phyloP scores from a whole-genome alignment of 345 rosid genomes.

The Cardamine occulta region DNA sequence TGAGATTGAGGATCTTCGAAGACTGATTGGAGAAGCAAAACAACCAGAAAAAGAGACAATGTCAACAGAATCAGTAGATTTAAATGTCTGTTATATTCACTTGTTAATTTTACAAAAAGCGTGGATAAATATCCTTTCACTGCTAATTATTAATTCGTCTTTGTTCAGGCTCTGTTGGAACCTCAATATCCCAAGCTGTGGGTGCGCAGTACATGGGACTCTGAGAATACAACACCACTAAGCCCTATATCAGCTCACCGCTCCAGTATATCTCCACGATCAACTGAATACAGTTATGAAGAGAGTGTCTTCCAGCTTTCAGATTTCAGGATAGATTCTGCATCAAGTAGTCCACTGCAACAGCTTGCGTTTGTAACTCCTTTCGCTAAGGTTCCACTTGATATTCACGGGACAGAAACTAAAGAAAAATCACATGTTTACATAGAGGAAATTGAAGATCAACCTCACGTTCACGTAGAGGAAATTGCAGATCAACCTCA shows the following conservation, averaged over 20 bases:
- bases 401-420: constrained; percentile 23
- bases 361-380: constrained; percentile 40
- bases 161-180: constrained; percentile 53
- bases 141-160: constrained; percentile 19
- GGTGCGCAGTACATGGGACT: constrained; percentile 63
- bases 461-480: background rate
- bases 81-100: constrained; percentile 26
- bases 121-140: constrained; percentile 3
- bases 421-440: constrained; percentile 26
- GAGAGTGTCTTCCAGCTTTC: constrained; percentile 60
- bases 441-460: constrained; percentile 46
- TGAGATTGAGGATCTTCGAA: constrained; percentile 59
- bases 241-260: constrained; percentile 51
- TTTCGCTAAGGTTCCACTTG: constrained; percentile 24
- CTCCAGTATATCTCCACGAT: constrained; percentile 54
- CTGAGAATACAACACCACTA: constrained; percentile 49
- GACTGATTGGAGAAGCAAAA: constrained; percentile 45
- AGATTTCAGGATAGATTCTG: constrained; percentile 52
- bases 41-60: constrained; percentile 22
- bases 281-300: constrained; percentile 62
- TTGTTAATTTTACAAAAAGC: background rate
- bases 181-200: constrained; percentile 67
- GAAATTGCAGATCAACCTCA: constrained; percentile 4
- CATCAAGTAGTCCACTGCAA: constrained; percentile 40
- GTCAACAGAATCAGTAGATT: constrained; percentile 46